Evolutionary conservation across 2,329 filamentous ascomycete species (phyloP).

Genomic region (Phaeosphaeria sp.): DNA sequence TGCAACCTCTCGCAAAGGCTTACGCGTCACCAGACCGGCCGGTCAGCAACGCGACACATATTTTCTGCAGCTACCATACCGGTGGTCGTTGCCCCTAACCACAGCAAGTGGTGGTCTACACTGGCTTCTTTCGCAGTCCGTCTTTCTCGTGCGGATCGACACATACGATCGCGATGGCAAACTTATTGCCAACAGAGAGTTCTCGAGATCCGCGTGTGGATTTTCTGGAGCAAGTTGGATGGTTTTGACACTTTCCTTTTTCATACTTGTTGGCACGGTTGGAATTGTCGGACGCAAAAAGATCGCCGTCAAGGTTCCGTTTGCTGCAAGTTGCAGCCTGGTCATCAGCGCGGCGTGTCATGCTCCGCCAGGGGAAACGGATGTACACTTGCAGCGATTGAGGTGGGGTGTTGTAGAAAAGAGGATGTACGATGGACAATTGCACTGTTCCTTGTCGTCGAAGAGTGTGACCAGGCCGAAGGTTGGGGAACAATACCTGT

Average conservation of each 20-base stretch:
- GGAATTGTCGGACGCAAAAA: conserved; percentile 63
- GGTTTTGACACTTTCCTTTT: conserved; percentile 2
- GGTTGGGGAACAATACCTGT: conserved; percentile 6
- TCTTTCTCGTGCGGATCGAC: conserved; percentile 45
- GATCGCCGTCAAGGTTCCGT: conserved; percentile 77
- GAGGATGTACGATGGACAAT: conserved; percentile 4
- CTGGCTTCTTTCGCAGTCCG: conserved; percentile 22
- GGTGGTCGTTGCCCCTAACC: conserved; percentile 46
- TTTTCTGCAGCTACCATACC: conserved; percentile 50
- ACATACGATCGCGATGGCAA: conserved; percentile 11
- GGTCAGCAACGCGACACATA: conserved; percentile 43
- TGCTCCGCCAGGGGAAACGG: conserved; percentile 10
- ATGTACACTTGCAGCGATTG: conserved; percentile 16
- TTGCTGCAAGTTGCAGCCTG: conserved; percentile 58
- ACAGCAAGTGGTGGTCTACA: conserved; percentile 20
- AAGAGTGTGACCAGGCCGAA: conserved; percentile 4
- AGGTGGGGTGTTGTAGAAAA: conserved; percentile 28
- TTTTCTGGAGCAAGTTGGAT: conserved; percentile 2
- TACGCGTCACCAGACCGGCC: conserved; percentile 45
- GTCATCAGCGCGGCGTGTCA: conserved; percentile 30
- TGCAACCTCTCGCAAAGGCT: conserved; percentile 32
- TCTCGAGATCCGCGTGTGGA: conserved; percentile 9
- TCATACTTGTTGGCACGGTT: conserved; percentile 56
- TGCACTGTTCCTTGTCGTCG: conserved; percentile 7
- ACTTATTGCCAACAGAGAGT: background rate